Evolutionary conservation across 441 rosid species (phyloP).

Genomic region (Gossypium davidsonii): DNA sequence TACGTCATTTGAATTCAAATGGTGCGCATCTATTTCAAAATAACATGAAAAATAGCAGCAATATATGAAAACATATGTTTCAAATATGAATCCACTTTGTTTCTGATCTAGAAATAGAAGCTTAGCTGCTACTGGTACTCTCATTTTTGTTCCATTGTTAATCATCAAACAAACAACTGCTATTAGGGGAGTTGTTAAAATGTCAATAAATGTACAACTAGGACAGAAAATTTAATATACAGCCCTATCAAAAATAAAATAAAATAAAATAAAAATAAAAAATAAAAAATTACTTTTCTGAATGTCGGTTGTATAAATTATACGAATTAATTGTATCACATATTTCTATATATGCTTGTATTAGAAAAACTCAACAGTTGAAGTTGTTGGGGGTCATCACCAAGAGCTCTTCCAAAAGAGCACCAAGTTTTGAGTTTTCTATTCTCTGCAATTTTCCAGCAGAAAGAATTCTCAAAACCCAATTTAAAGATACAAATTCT

Average conservation of each 20-base stretch:
- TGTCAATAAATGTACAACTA: neutral
- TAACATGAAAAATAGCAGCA: neutral
- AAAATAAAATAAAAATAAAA: no score
- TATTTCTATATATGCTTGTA: neutral
- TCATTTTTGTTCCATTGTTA: neutral
- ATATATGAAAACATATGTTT: neutral
- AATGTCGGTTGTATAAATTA: neutral
- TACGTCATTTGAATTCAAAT: neutral
- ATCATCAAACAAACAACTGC: neutral
- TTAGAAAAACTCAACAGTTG: neutral
- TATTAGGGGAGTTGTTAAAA: neutral
- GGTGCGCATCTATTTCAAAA: no score
- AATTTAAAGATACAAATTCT: neutral
- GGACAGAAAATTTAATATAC: neutral
- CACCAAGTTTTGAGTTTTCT: neutral
- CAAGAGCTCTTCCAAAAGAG: neutral
- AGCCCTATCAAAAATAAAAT: neutral
- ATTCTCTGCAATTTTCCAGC: neutral
- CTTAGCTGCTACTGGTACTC: neutral
- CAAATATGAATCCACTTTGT: neutral
- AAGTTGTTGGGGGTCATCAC: slow-evolving; percentile 4
- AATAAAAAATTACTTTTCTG: neutral
- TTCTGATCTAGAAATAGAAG: neutral
- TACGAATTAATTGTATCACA: neutral
- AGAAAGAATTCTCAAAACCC: slow-evolving; percentile 6